phyloP scores from a whole-genome alignment of 1,284 basidiomycete genomes.

The Puccinia horiana region DNA sequence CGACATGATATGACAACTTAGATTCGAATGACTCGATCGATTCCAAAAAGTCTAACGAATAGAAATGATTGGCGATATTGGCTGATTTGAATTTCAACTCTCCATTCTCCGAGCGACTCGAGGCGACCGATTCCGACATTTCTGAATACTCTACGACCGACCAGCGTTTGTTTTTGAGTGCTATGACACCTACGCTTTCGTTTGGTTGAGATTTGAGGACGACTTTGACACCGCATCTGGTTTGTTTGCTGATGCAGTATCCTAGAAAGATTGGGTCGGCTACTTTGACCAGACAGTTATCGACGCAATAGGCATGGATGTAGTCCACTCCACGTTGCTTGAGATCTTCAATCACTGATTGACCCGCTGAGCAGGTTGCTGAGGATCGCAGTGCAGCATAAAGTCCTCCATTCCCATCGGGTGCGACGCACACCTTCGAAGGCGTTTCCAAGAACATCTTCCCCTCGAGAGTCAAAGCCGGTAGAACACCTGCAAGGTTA shows the following conservation, averaged over 20 bases:
- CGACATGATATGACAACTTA: conserved; percentile 93
- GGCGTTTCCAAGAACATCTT: conserved; percentile 84
- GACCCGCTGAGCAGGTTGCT: conserved; percentile 66
- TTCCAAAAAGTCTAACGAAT: conserved; percentile 83
- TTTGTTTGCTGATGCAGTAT: conserved; percentile 79
- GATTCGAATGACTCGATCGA: conserved; percentile 79
- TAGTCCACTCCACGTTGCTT: conserved; percentile 75
- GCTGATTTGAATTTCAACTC: conserved; percentile 87
- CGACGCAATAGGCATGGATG: conserved; percentile 94
- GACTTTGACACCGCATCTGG: conserved; percentile 91
- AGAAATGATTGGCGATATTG: conserved; percentile 99
- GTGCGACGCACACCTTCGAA: conserved; percentile 82
- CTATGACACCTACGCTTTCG: conserved; percentile 94
- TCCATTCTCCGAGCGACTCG: conserved; percentile 68
- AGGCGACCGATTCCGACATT: conserved; percentile 82
- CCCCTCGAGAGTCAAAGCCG: conserved; percentile 89
- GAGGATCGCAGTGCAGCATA: conserved; percentile 87
- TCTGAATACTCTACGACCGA: conserved; percentile 98
- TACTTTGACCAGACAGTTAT: conserved; percentile 97
- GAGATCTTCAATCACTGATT: conserved; percentile 82
- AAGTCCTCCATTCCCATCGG: conserved; percentile 95
- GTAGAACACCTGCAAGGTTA: conserved; percentile 75
- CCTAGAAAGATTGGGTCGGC: conserved; percentile 97
- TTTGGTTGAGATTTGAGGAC: conserved; percentile 83
- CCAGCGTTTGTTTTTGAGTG: conserved; percentile 75